Base-by-base conservation (phyloP, 2,329 filamentous ascomycete species). In the Ambrosiella beaveri region DNA sequence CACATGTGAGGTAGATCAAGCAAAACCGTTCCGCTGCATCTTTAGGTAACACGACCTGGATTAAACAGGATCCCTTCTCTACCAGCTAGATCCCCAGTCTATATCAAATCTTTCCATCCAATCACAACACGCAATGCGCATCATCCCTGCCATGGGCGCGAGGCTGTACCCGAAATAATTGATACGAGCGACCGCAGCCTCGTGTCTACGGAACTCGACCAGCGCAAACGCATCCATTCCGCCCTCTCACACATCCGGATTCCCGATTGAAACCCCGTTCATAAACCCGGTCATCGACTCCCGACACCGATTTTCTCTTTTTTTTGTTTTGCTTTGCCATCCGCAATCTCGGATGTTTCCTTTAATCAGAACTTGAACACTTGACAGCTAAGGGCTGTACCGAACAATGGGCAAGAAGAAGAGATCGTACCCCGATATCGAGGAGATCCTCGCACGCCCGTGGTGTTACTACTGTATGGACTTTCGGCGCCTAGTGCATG, bases 401-500 rank as follows among this genome's bases (percentile, higher is more conserved):
- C 27, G 13, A 13, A 59, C 37, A 15, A 91, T 93, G 84, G 86
- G 84, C 65, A 95, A 95, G 74, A 94, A 93, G 75, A 91, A 88
- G 80, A 86, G 88, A 70, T 81, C 83, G 64, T 84, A 88, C 67
- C 87, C 88, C 62, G 82, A 90, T 65, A 76, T 96, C 64, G 87
- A 97, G 73, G 89, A 97, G 72, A 76, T 95, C 64, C 80, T 98
- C 62, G 75, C 77, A 64, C 85, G 90, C 59, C 86, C 91, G 54
- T 97, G 90, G 90, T 98, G 93, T 74, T 98, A 95, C 73, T 98
- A 98, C 75, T 98, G 93, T 84, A 64, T 41, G 70, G 59, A 57
- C 17, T 17, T 27, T 17, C 35, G 37, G 57, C 27, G 5, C 2
- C n/a, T n/a, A 6, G 11, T 12, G 44, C 44, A 47, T 15, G 27